Percentiles rank a stretch among this genome's conserved stretches.
Evolutionary conservation across 495 filamentous ascomycete genomes (phyloP).

Genomic region (Collariella sp.): DNA sequence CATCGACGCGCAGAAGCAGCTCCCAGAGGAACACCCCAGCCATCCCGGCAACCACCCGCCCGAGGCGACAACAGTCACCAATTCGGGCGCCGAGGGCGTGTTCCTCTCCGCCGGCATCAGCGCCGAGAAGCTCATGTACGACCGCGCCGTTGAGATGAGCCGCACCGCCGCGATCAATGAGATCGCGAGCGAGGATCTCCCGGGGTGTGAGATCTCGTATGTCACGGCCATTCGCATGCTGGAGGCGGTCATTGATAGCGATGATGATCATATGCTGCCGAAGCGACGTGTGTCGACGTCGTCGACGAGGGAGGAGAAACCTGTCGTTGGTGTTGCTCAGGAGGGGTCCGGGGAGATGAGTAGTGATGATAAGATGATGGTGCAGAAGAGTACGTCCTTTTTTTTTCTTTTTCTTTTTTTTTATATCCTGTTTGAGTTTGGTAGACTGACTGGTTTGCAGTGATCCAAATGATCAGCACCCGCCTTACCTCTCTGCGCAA

Average conservation of each 20-base stretch:
- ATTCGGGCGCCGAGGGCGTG: conserved; percentile 48
- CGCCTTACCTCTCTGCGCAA: conserved; percentile 35
- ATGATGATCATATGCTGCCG: conserved; percentile 59
- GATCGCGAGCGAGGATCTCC: conserved; percentile 80
- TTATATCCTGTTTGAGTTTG: not conserved
- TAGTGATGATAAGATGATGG: conserved; percentile 52
- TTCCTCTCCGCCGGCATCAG: conserved; percentile 65
- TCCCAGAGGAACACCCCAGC: conserved; percentile 76
- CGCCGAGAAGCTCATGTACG: conserved; percentile 96
- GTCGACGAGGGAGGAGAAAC: conserved; percentile 33
- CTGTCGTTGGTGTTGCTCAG: conserved; percentile 31
- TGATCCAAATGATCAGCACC: conserved; percentile 40
- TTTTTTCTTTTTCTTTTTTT: no score
- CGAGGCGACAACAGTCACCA: conserved; percentile 43
- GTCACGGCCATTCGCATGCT: conserved; percentile 86
- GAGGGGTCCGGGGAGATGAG: conserved; percentile 51
- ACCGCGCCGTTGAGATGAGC: conserved; percentile 94
- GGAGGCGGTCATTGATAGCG: conserved; percentile 83
- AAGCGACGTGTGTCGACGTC: conserved; percentile 32
- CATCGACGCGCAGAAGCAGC: conserved; percentile 71
- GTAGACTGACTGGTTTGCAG: conserved; percentile 22
- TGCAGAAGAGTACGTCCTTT: conserved; percentile 3
- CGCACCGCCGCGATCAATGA: conserved; percentile 89
- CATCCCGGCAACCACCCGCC: conserved; percentile 65
- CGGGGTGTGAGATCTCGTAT: conserved; percentile 87